A percentile compares a stretch with the other conserved stretches of the same genome.
phyloP scores from a whole-genome alignment of 129 eudicot genomes.

The Heracleum sosnowskyi region DNA sequence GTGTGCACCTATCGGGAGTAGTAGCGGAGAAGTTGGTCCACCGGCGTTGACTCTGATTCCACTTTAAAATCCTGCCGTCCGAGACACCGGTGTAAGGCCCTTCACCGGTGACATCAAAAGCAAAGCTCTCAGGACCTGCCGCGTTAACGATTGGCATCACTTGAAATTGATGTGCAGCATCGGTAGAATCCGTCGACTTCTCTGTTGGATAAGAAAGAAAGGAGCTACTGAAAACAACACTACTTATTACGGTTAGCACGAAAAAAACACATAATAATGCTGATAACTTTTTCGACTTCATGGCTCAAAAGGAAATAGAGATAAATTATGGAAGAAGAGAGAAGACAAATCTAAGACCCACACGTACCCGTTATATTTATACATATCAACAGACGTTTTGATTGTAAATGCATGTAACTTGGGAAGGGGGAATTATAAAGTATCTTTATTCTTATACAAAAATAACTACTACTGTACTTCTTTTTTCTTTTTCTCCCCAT shows the following conservation, averaged over 20 bases:
- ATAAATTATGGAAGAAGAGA: neutral
- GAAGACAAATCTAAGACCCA: neutral
- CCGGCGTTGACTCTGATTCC: neutral
- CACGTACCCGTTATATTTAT: neutral
- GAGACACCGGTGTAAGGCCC: slow-evolving; percentile 2
- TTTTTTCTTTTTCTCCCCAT: no score
- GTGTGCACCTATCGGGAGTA: neutral
- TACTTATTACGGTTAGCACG: neutral
- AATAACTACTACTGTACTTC: no score
- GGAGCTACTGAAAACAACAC: neutral
- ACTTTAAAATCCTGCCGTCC: neutral
- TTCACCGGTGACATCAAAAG: neutral
- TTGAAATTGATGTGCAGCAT: neutral
- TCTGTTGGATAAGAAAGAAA: neutral
- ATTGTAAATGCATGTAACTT: neutral
- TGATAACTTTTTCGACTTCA: neutral
- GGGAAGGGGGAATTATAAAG: neutral
- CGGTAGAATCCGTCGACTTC: neutral
- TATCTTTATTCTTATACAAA: no score
- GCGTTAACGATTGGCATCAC: neutral
- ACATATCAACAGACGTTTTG: neutral
- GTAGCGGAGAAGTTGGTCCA: neutral
- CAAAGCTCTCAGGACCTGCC: slow-evolving; percentile 1
- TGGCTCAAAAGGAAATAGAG: neutral
- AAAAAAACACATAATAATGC: neutral